Percentiles rank a stretch among this genome's conserved stretches.
phyloP scores from a whole-genome alignment of 768 basidiomycete genomes.

The Boletus sensibilis region DNA sequence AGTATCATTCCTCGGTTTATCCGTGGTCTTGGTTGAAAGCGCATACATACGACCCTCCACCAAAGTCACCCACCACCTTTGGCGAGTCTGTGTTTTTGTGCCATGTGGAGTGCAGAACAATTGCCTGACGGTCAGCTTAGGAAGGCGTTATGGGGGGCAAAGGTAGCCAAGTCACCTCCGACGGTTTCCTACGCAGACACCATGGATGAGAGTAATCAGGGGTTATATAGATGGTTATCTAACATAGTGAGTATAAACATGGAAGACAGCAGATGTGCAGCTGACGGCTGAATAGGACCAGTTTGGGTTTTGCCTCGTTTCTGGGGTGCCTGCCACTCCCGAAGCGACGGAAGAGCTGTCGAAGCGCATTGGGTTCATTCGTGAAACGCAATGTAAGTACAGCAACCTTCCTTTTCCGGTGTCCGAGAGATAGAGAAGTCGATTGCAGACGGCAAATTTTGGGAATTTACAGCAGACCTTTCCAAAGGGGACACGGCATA shows the following conservation, averaged over 20 bases:
- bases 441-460: slow-evolving; percentile 82
- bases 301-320: slow-evolving; percentile 88
- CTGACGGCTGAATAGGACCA: slow-evolving; percentile 52
- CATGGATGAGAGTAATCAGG: slow-evolving; percentile 62
- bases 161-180: slow-evolving; percentile 73
- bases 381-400: slow-evolving; percentile 71
- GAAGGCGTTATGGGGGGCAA: slow-evolving; percentile 79
- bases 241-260: slow-evolving; percentile 58
- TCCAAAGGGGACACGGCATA: slow-evolving; percentile 94
- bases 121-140: slow-evolving; percentile 26
- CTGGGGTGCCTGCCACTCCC: slow-evolving; percentile 74
- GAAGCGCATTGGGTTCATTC: slow-evolving; percentile 78
- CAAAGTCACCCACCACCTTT: slow-evolving; percentile 12
- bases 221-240: slow-evolving; percentile 77
- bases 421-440: slow-evolving; percentile 37
- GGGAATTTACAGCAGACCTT: slow-evolving; percentile 94
- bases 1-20: slow-evolving; percentile 75
- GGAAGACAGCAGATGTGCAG: background rate
- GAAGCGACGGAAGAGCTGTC: slow-evolving; percentile 83
- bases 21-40: slow-evolving; percentile 82
- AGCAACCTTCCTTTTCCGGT: background rate
- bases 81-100: slow-evolving; percentile 44
- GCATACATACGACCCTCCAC: slow-evolving; percentile 80
- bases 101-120: background rate
- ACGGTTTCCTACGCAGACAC: slow-evolving; percentile 69